Evolutionary conservation across 192 early-diverging fungal genomes (phyloP), one percentile per base, ranked within the genome.

Genomic region (Glomus cerebriforme): DNA sequence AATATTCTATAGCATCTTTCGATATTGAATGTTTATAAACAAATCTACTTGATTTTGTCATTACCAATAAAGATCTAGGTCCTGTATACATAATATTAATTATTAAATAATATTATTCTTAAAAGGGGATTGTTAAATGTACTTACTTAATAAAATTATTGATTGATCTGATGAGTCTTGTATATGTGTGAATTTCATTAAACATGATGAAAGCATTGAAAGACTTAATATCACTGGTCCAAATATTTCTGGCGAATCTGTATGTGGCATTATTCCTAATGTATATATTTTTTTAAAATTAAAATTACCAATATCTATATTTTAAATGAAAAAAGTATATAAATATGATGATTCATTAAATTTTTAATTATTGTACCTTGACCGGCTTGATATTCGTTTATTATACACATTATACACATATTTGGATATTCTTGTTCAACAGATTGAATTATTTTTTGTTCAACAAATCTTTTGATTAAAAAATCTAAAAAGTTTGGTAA

Each of bases 321-420:
- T 47, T 47, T 47, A 34, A 74, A 35, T 59, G 6, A 58, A n/a
- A 34, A 59, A 35, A 13, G 1, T 2, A 64, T 34, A 39, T 34
- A 34, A 5, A 26, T 59, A n/a, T 35, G n/a, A 24, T 59, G 19
- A 74, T 60, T 37, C 10, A 39, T 22, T 24, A 22, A 54, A 81
- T 73, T 31, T 6, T 60, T n/a, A 54, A 22, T 74, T 43, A n/a
- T n/a, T n/a, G n/a, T n/a, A 78, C 92, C 92, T 80, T 93, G 92
- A 17, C 90, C 91, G 9, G 80, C 79, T 31, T 91, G 81, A 75
- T 93, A 93, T 73, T 93, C 91, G 79, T 92, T 92, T 24, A 92
- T 80, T 22, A 90, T 83, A 17, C 90, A 63, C 73, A 92, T 80
- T 22, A 90, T 83, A 17, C 90, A 63, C 73, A 87, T 86, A 74